Evolutionary conservation across 2,329 filamentous ascomycete species (phyloP).

Genomic region (Parascedosporium putredinis): DNA sequence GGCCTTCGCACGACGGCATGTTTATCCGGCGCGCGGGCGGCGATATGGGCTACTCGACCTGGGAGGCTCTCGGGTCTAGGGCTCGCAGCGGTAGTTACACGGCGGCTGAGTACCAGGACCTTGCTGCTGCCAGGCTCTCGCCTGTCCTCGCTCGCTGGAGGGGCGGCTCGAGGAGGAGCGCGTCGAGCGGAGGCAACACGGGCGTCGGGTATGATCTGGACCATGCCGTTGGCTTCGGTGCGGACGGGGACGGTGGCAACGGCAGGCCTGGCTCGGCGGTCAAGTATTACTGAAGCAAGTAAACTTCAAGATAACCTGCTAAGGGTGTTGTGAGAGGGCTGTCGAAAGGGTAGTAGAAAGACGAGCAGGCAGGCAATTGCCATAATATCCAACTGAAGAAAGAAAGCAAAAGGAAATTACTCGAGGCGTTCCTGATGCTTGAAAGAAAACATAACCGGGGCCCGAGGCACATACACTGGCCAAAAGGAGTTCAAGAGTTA

Average conservation of each 20-base stretch:
- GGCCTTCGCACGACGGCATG: neutral
- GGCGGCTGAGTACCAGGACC: slow-evolving; percentile 1
- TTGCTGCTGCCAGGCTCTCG: slow-evolving; percentile 4
- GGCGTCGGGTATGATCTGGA: neutral
- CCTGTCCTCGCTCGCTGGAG: neutral
- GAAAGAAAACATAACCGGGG: too few species aligned
- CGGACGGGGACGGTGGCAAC: slow-evolving; percentile 3
- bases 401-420: too few species aligned
- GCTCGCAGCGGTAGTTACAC: neutral
- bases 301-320: too few species aligned
- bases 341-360: too few species aligned
- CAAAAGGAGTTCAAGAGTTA: too few species aligned
- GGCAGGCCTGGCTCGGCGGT: neutral
- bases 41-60: neutral
- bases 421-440: too few species aligned
- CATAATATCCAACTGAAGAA: too few species aligned
- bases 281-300: too few species aligned
- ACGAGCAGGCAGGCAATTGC: too few species aligned
- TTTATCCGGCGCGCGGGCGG: neutral
- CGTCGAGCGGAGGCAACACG: slow-evolving; percentile 4
- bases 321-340: too few species aligned
- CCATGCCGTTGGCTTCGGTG: neutral
- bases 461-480: too few species aligned
- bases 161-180: slow-evolving; percentile 5
- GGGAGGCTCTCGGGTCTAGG: neutral